Conservation (phyloP, 2,329 filamentous ascomycete genomes). For the Tolypocladium sp. region DNA sequence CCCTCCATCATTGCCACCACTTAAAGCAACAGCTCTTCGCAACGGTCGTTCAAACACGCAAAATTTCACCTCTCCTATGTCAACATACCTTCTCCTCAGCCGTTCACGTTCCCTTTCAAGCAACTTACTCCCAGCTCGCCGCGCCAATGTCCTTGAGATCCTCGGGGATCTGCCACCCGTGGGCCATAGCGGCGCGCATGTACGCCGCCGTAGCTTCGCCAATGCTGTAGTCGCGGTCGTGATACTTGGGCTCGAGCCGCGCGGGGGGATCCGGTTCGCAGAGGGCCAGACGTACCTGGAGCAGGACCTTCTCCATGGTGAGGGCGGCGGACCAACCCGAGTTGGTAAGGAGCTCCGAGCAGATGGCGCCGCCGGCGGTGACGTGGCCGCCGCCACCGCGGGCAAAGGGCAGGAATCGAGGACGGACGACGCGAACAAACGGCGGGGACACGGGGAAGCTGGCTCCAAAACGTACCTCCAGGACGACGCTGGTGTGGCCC, state of each 20-base stretch:
- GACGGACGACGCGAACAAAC: conserved; percentile 74
- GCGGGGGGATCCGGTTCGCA: conserved; percentile 64
- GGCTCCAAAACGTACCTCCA: conserved; percentile 73
- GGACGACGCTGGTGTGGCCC: conserved; percentile 57
- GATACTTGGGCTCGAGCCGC: conserved; percentile 38
- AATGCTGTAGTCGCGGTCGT: conserved; percentile 49
- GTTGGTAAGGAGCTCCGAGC: conserved; percentile 77
- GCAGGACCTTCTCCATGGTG: conserved; percentile 67
- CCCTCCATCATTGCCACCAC: too few relatives aligned
- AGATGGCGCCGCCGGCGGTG: conserved; percentile 73
- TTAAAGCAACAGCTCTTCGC: too few relatives aligned
- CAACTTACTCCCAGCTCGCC: background rate
- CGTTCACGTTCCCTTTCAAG: background rate
- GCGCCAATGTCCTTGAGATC: conserved; percentile 42
- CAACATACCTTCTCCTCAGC: background rate
- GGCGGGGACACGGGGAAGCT: conserved; percentile 72
- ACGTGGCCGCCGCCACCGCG: conserved; percentile 78
- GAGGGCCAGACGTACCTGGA: conserved; percentile 74
- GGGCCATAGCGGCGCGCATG: conserved; percentile 50
- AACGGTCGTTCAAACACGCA: too few relatives aligned
- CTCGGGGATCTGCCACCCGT: conserved; percentile 65
- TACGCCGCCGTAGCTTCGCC: conserved; percentile 68
- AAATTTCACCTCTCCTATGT: too few relatives aligned
- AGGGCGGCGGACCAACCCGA: conserved; percentile 69
- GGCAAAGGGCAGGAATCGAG: conserved; percentile 64